Percentiles rank a stretch among this genome's conserved stretches.
These are phyloP conservation scores for Macrophomina tecta DNA, from an alignment of 2,329 filamentous ascomycete species.

Conservation along the genomic window DNA sequence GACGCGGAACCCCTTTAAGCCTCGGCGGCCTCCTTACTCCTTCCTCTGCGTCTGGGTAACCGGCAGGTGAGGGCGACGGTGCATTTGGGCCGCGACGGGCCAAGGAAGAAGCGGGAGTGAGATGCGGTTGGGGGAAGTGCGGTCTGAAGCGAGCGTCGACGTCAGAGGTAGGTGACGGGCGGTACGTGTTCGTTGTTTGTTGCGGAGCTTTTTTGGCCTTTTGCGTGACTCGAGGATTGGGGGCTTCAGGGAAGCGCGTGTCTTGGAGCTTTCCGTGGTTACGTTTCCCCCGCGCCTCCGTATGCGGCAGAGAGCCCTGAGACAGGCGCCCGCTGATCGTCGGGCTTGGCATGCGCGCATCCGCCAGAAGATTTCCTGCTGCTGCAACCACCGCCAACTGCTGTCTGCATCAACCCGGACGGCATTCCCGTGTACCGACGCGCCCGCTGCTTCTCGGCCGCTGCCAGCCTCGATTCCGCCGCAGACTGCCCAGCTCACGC, in stretches of 20 bases:
- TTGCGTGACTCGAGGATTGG: conserved; percentile 13
- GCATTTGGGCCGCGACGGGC: conserved; percentile 23
- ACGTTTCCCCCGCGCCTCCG: conserved; percentile 24
- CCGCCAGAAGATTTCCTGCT: conserved; percentile 17
- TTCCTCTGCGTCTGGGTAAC: background rate
- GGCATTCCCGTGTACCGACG: background rate
- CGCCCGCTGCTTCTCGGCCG: background rate
- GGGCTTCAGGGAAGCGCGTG: background rate
- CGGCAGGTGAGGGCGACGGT: background rate
- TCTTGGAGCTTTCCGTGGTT: conserved; percentile 20
- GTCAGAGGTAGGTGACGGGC: background rate
- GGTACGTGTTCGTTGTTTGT: background rate
- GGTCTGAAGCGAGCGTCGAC: background rate
- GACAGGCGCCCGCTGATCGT: conserved; percentile 10
- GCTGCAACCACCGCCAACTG: background rate
- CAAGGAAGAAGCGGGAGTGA: conserved; percentile 10
- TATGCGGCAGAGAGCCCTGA: conserved; percentile 22
- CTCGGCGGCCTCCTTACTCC: background rate
- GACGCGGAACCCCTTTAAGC: background rate
- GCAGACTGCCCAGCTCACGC: background rate
- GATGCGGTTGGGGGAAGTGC: background rate
- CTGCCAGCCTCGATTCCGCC: background rate
- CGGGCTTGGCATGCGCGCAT: conserved; percentile 19
- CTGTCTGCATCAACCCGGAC: conserved; percentile 10
- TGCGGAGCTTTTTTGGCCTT: background rate